phyloP scores from a whole-genome alignment of 495 filamentous ascomycete species.

The Penicillium angulare region DNA sequence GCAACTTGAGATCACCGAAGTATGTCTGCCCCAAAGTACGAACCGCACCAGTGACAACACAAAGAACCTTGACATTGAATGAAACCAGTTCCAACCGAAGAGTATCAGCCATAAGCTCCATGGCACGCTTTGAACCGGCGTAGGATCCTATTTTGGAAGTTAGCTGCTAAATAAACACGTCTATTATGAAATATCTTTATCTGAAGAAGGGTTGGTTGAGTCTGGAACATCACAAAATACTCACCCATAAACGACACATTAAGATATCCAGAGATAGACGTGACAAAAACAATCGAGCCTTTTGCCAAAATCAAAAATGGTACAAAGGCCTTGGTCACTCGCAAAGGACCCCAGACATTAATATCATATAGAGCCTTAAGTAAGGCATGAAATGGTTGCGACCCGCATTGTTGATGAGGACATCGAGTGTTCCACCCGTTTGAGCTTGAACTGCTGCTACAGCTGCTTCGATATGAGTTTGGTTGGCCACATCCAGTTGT shows the following conservation, averaged over 20 bases:
- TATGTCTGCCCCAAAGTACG: conserved; percentile 5
- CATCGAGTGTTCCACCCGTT: conserved; percentile 36
- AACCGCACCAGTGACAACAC: conserved; percentile 32
- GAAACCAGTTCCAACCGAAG: conserved; percentile 53
- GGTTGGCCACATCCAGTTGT: background rate
- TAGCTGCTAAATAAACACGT: too few relatives aligned
- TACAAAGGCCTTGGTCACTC: conserved; percentile 54
- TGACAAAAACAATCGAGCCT: conserved; percentile 50
- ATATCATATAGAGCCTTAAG: conserved; percentile 47
- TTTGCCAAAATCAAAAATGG: conserved; percentile 46
- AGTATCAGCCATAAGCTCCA: conserved; percentile 47
- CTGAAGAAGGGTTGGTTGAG: too few relatives aligned
- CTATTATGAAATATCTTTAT: too few relatives aligned
- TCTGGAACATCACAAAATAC: too few relatives aligned
- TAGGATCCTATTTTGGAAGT: conserved; percentile 29
- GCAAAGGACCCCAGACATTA: conserved; percentile 53
- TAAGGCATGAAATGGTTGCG: conserved; percentile 41
- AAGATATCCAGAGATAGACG: conserved; percentile 47
- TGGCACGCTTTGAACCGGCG: conserved; percentile 52
- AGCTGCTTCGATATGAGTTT: conserved; percentile 30
- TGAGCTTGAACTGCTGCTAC: background rate
- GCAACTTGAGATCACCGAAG: conserved; percentile 5
- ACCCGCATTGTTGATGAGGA: conserved; percentile 59
- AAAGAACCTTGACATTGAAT: conserved; percentile 53
- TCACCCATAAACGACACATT: conserved; percentile 26